Evolutionary conservation across 352 stramenopile genomes (phyloP).

Genomic region (Albugo laibachii): DNA sequence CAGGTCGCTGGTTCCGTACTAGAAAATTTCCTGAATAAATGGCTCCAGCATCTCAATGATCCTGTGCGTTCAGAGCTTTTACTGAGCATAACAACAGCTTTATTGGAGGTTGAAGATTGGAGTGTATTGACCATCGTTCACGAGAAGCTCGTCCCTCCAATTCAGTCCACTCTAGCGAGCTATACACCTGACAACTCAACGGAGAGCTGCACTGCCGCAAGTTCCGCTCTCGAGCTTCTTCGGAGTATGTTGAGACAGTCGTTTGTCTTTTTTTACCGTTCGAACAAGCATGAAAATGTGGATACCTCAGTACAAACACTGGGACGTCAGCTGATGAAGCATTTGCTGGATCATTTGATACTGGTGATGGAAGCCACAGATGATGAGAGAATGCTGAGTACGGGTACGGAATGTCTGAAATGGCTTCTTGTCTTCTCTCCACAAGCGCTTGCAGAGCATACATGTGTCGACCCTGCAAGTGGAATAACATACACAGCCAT

Average conservation of each 20-base stretch:
- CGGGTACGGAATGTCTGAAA: constrained; percentile 61
- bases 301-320: constrained; percentile 20
- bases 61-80: constrained; percentile 53
- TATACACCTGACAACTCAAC: no score
- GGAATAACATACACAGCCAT: constrained; percentile 10
- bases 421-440: constrained; percentile 67
- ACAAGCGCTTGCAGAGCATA: constrained; percentile 31
- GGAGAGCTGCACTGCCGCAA: no score
- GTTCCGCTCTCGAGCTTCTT: no score
- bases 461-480: constrained; percentile 8
- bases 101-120: constrained; percentile 38
- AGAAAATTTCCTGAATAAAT: constrained; percentile 41
- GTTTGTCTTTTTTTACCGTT: no score
- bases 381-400: constrained; percentile 58
- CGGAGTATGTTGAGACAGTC: no score
- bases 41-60: constrained; percentile 48
- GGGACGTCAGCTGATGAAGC: constrained; percentile 38
- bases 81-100: constrained; percentile 36
- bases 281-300: background rate
- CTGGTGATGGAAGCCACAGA: constrained; percentile 31
- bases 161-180: constrained; percentile 5
- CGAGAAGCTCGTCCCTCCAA: constrained; percentile 34
- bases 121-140: constrained; percentile 37
- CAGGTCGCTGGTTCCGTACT: constrained; percentile 23
- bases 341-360: constrained; percentile 53